Evolutionary conservation across 2,329 filamentous ascomycete genomes (phyloP).

Genomic region (Periglandula ipomoeae): DNA sequence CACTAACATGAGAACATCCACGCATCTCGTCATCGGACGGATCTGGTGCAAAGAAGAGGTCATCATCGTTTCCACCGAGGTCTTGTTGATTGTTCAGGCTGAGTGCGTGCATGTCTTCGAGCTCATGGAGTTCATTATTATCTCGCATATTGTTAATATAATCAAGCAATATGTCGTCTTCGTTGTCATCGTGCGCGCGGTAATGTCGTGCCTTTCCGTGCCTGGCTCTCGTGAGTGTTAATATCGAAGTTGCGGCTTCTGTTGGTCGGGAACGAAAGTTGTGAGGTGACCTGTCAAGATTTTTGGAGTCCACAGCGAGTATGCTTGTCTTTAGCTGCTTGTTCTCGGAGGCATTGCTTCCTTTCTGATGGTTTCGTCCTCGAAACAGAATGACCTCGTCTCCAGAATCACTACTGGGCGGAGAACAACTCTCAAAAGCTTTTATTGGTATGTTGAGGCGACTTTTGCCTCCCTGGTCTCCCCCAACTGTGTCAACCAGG

Average conservation of each 20-base stretch:
- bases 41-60: conserved; percentile 1
- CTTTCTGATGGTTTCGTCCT: conserved; percentile 34
- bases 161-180: conserved; percentile 54
- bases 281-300: background rate
- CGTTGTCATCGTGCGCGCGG: conserved; percentile 10
- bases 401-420: conserved; percentile 39
- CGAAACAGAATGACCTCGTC: conserved; percentile 61
- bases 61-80: conserved; percentile 18
- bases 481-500: conserved; percentile 28
- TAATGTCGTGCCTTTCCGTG: background rate
- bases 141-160: conserved; percentile 60
- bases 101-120: conserved; percentile 52
- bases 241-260: background rate
- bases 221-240: background rate
- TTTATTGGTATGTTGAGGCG: background rate
- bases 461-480: conserved; percentile 9
- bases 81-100: conserved; percentile 39
- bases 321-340: background rate
- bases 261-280: background rate
- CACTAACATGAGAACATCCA: background rate
- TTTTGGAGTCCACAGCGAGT: background rate
- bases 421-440: conserved; percentile 13
- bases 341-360: background rate
- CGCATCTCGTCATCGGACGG: background rate
- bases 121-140: conserved; percentile 47